Base-by-base conservation (phyloP, 805 yeast species). In the Kuraishia molischiana region DNA sequence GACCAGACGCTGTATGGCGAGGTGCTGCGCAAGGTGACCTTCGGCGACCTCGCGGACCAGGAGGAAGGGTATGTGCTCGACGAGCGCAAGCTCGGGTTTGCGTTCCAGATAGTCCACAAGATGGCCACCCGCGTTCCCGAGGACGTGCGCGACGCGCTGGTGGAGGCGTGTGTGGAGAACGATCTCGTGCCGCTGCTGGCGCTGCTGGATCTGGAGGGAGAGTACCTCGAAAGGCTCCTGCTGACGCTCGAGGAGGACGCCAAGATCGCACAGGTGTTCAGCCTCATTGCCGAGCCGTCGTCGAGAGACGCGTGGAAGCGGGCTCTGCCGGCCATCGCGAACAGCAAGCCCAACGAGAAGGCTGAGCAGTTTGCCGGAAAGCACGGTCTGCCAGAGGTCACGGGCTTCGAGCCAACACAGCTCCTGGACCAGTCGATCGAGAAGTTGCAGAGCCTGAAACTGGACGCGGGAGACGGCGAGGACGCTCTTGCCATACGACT, bases 1-100 rank as follows among this genome's bases (percentile, higher is more conserved):
- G 30, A 8, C 8, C 33, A 34, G 29, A 22, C 26, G 15, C 19
- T 38, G 11, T 19, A 15, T 11, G 22, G 19, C 15, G 37, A 33
- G 37, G 36, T 34, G 10, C 29, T 38, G 13, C 20, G 24, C 14
- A 38, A 38, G 29, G 20, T 38, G 9, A 11, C 21, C 20, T 29
- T 15, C 19, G 41, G 41, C 3, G 41, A 38, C 17, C 21, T 22
- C 4, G 20, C 20, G 9, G 35, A 38, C 6, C 14, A 13, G 13
- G 38, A 34, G 15, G 41, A 38, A 19, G 37, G 37, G n/a, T 34
- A 34, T 26, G 6, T 13, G 11, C 13, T 38, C 18, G 34, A 21
- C 19, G 37, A 18, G 6, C 19, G 15, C 17, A 15, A 13, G 24
- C 19, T 38, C 11, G 20, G 21, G 14, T 29, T 30, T 19, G 35